Evolutionary conservation across 352 stramenopile genomes (phyloP), one percentile per base, ranked within the genome.

Genomic region (Phytophthora foliorum): DNA sequence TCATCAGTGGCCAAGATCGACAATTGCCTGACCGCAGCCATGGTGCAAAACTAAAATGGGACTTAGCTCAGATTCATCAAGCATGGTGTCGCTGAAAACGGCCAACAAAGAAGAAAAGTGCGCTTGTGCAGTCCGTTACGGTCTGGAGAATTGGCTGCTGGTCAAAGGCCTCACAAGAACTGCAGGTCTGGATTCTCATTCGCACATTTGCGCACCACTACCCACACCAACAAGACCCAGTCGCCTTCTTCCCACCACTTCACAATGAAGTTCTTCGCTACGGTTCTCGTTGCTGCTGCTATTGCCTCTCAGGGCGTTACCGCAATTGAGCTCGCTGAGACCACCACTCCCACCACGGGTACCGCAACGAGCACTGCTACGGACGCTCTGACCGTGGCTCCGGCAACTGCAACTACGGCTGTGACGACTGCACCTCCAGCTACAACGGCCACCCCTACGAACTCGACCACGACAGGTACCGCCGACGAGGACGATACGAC

Each of bases 181-280:
- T 13, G 3, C 29, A 6, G 8, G n/a, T 24, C n/a, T 4, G 24
- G 14, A 14, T 29, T 52, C 6, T 54, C 59, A 67, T 41, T 67
- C 39, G 59, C 49, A 57, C 29, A 61, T 63, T 57, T 63, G 50
- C 41, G n/a, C 60, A 45, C 17, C 17, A 45, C 32, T 32, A 38
- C 17, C 11, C 49, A 44, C 29, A 41, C 2, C 52, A 34, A 39
- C 39, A 49, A 45, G 38, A 45, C 16, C 11, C n/a, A 22, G 0
- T 24, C 38, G 38, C 38, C 38, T 22, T 19, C 19, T 4, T 29
- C 10, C 16, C 24, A 34, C 38, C 29, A 31, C 22, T 25, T 3
- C 31, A 55, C 56, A 7, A 68, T 68, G 60, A 68, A 68, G 60
- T 57, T 68, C 51, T 68, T 68, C 51, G 17, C 50, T 42, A 68